phyloP scores from a whole-genome alignment of 2,329 filamentous ascomycete genomes.

The Colletotrichum lupini region DNA sequence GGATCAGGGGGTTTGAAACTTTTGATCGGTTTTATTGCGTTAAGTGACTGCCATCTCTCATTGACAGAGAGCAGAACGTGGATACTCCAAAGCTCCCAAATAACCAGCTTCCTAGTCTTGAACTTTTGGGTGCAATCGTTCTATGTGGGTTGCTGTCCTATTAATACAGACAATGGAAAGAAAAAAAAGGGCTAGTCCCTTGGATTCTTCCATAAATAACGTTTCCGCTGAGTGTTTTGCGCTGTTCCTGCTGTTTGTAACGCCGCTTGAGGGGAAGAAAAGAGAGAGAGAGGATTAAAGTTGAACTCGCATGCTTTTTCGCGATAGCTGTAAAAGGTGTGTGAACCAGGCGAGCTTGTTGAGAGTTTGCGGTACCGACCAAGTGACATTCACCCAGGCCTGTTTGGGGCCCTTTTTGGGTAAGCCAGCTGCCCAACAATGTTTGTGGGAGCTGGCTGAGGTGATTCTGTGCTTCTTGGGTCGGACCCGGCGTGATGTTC shows the following conservation, averaged over 20 bases:
- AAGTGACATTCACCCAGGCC: background rate
- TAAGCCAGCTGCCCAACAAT: background rate
- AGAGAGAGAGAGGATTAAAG: conserved; percentile 4
- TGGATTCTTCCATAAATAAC: conserved; percentile 3
- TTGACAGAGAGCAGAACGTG: background rate
- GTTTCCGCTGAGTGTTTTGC: conserved; percentile 1
- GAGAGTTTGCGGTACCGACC: background rate
- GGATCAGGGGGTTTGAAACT: background rate
- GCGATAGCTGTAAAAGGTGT: background rate
- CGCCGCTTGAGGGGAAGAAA: conserved; percentile 8
- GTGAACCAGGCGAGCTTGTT: background rate
- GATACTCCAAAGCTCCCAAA: conserved; percentile 1
- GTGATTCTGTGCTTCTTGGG: background rate
- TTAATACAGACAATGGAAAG: conserved; percentile 43
- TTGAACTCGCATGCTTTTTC: conserved; percentile 15
- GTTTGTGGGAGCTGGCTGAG: background rate
- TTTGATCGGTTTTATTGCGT: conserved; percentile 7
- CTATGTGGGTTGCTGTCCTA: conserved; percentile 42
- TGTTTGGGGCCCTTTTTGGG: background rate
- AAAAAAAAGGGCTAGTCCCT: background rate
- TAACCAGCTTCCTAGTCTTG: conserved; percentile 13
- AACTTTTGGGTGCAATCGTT: conserved; percentile 26
- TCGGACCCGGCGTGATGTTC: background rate
- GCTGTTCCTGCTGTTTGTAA: conserved; percentile 15
- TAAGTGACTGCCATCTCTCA: conserved; percentile 8